Base-by-base conservation (phyloP, 1,284 basidiomycete species). In the Waitea zeae region DNA sequence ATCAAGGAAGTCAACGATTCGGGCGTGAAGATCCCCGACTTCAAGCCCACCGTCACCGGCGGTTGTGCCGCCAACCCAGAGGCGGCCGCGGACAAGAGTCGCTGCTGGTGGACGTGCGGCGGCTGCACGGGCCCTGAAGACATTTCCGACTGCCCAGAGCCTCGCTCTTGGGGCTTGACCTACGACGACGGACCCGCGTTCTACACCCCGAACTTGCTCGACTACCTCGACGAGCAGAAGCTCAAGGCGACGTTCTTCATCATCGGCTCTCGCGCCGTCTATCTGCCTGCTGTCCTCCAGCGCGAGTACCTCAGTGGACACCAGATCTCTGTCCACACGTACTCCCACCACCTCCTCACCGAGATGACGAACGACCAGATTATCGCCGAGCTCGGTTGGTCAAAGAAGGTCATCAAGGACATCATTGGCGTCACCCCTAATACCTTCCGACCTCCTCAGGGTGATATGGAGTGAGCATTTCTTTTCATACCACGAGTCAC, bases 51-150 rank as follows among this genome's bases (percentile, higher is more conserved):
- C 33, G 54, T 60, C 15, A 46, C 55, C 12, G 76, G 73, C 44
- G 72, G 76, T 35, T 87, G 81, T 44, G 49, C 65, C 2, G 80
- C 82, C 47, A 56, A 67, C 0, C 61, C 50, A 2, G 73, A 75
- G 4, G 68, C 66, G 5, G 54, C 61, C 5, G 29, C 9, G 6
- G 52, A 83, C 45, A 39, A 50, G 3, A 56, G 56, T 11, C 64
- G 69, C 18, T 83, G 81, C 54, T 89, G 84, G 84, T 90, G 84
- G 86, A 84, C 82, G 5, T 89, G 84, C 50, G 70, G 75, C 47
- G 72, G 80, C 28, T 87, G 81, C 58, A 70, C 67, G 2, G 64
- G 68, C 19, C 44, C 58, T 18, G 70, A 70, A 9, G 84, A 89
- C 49, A 66, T 89, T 43, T 66, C 65, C 30, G 57, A 61, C 15